Evolutionary conservation across 805 yeast genomes (phyloP).

Genomic region (Sugiyamaella mastotermitis): DNA sequence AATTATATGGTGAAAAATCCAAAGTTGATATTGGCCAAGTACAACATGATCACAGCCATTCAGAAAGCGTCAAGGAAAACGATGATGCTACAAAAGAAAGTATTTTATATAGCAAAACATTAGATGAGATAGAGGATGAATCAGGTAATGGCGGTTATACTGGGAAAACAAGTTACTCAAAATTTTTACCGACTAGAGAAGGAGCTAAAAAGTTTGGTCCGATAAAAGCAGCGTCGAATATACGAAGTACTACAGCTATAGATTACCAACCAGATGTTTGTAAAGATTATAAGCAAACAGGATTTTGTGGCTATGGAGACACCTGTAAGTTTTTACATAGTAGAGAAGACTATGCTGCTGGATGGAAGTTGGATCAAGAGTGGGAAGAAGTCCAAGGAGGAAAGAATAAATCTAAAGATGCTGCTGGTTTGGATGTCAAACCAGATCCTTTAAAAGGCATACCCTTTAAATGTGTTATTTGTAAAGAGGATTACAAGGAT

Average conservation of each 20-base stretch:
- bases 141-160: constrained; percentile 14
- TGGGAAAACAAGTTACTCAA: constrained; percentile 15
- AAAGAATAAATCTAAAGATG: constrained; percentile 17
- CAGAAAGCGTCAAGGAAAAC: not conserved
- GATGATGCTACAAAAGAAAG: constrained; percentile 24
- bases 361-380: constrained; percentile 59
- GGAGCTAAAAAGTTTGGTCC: constrained; percentile 31
- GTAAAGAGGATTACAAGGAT: constrained; percentile 45
- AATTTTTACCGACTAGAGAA: constrained; percentile 9
- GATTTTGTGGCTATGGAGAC: constrained; percentile 96
- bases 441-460: constrained; percentile 25
- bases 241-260: constrained; percentile 60
- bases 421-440: constrained; percentile 1
- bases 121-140: constrained; percentile 2
- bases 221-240: constrained; percentile 36
- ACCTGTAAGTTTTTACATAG: constrained; percentile 91
- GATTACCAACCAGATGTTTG: constrained; percentile 95
- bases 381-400: constrained; percentile 48
- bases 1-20: no score
- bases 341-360: constrained; percentile 75
- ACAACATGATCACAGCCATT: constrained; percentile 6
- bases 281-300: constrained; percentile 84
- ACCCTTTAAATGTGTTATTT: constrained; percentile 59
- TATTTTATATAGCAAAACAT: constrained; percentile 17
- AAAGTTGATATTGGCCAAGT: constrained; percentile 17